A percentile compares a stretch with the other conserved stretches of the same genome.
Conservation (phyloP, 345 rosid species). For the Salix viminalis region DNA sequence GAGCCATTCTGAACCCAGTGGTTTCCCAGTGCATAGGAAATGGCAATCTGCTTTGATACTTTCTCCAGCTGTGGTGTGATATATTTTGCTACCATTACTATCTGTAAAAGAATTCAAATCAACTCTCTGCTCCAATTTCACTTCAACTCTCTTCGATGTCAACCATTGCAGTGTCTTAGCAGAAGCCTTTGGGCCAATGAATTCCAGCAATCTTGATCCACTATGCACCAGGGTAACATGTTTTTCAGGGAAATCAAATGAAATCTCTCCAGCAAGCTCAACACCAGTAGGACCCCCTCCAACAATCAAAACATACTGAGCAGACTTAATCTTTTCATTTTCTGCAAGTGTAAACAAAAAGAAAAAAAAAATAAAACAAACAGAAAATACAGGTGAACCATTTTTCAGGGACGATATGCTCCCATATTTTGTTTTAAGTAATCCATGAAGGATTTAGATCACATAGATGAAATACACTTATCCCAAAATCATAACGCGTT, state of each 20-base stretch:
- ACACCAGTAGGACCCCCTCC: constrained; percentile 98
- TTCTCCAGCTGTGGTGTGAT: constrained; percentile 58
- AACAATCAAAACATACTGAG: constrained; percentile 63
- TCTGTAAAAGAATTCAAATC: constrained; percentile 49
- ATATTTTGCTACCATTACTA: constrained; percentile 27
- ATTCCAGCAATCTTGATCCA: constrained; percentile 79
- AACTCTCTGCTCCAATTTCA: constrained; percentile 58
- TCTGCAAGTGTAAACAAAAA: constrained; percentile 38
- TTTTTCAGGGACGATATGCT: not conserved
- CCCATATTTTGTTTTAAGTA: not conserved
- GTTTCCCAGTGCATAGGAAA: constrained; percentile 65
- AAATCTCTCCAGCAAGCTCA: constrained; percentile 87
- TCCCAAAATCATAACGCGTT: not conserved
- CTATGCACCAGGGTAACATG: constrained; percentile 69
- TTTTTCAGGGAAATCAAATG: constrained; percentile 75
- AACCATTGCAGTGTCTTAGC: constrained; percentile 67
- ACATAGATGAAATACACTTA: not conserved
- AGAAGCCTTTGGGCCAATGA: constrained; percentile 65
- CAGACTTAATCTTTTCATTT: constrained; percentile 64
- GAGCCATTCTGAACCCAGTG: constrained; percentile 69
- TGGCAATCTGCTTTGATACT: constrained; percentile 66
- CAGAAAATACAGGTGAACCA: not conserved
- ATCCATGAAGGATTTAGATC: not conserved
- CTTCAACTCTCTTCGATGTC: constrained; percentile 61
- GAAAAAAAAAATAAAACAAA: not conserved